Evolutionary conservation across 192 early-diverging fungal genomes (phyloP), one percentile per base, ranked within the genome.

Genomic region (Backusella macrospora): DNA sequence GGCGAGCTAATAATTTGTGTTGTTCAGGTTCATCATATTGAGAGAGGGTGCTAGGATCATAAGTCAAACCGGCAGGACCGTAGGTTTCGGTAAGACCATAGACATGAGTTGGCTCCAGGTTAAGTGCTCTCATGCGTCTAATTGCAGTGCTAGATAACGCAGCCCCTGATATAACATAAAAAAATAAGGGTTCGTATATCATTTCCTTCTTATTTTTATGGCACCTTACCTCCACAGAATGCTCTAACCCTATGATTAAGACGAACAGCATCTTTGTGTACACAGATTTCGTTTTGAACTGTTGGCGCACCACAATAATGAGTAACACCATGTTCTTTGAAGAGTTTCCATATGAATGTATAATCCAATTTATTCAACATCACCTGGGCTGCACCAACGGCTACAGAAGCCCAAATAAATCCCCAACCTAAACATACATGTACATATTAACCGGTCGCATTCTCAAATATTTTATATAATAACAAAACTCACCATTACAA

Each of bases 11-110:
- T 18, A 82, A 76, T n/a, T 70, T 68, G 4, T 83, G 74, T 5
- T 75, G 80, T 14, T 78, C 78, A 23, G 78, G 68, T 37, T 76
- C 37, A 6, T 71, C 21, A 4, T 89, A 68, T 8, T 69, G 21
- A 21, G 73, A 73, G 42, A 80, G 82, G 10, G 74, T 77, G 1
- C 34, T 65, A 6, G 81, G 82, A 34, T 72, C 73, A 47, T 87
- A 85, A 6, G 82, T 74, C 5, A 81, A 76, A 0, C 75, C 79
- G 13, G 80, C 67, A 0, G 89, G 87, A 8, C 89, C 87, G 68
- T 87, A 86, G 0, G 85, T 86, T 68, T 90, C 89, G 0, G 89
- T 90, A 14, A 90, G 76, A 34, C 89, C 89, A 73, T 90, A 90
- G 9, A 90, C 84, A 43, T 90, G 89, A 37, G 81, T 75, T 10